Conservation (phyloP, 2,329 filamentous ascomycete species). For the Aspergillus latus region DNA sequence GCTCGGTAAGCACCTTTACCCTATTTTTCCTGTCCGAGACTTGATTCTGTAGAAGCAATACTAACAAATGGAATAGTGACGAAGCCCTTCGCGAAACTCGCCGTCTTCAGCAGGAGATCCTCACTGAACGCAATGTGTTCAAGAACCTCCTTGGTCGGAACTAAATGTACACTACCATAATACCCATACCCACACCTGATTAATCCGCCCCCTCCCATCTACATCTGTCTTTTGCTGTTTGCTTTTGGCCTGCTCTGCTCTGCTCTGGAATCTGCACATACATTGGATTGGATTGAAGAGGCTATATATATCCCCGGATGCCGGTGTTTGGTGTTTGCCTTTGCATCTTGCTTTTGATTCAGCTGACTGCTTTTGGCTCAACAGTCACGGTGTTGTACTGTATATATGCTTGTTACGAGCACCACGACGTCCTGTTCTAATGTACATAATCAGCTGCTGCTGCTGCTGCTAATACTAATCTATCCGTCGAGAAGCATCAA, state of each 20-base stretch:
- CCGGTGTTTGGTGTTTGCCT: conserved; percentile 3
- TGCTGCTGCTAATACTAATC: not conserved
- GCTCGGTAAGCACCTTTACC: conserved; percentile 40
- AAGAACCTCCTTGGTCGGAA: conserved; percentile 46
- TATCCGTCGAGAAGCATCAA: not conserved
- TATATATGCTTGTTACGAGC: conserved; percentile 17
- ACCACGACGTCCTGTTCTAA: conserved; percentile 15
- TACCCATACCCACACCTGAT: conserved; percentile 1
- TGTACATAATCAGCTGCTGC: conserved; percentile 10
- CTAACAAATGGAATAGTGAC: conserved; percentile 52
- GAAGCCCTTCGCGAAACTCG: conserved; percentile 71
- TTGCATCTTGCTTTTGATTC: not conserved
- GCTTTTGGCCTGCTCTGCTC: not conserved
- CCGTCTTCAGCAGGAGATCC: conserved; percentile 66
- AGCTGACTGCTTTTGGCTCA: not conserved
- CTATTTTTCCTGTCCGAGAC: not conserved
- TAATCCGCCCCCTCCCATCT: not conserved
- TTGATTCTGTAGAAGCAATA: not conserved
- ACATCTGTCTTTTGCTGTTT: not conserved
- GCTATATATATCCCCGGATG: conserved; percentile 11
- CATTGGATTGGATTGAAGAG: not conserved
- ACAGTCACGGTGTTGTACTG: not conserved
- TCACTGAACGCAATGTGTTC: conserved; percentile 62
- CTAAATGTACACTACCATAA: not conserved
- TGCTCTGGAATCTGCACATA: not conserved